A percentile compares a stretch with the other conserved stretches of the same genome.
phyloP scores from a whole-genome alignment of 441 rosid genomes.

The Bocquillonia castaneifolia region DNA sequence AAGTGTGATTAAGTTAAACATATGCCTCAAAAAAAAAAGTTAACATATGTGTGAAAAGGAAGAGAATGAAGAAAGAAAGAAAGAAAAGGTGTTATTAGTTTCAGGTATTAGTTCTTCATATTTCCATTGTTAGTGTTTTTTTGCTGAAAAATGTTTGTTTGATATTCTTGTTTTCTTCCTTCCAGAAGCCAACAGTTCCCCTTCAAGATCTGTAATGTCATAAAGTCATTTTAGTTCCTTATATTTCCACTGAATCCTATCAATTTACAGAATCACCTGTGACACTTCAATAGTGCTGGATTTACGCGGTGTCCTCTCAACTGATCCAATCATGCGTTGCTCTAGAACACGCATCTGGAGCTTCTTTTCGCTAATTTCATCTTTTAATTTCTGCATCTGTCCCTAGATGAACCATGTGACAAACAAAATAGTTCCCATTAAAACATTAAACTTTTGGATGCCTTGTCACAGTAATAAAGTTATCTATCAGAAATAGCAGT shows the following conservation, averaged over 20 bases:
- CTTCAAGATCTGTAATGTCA: not conserved
- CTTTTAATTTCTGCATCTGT: conserved; percentile 66
- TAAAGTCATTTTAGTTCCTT: not conserved
- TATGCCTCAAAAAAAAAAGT: too few relatives aligned
- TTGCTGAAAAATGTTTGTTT: too few relatives aligned
- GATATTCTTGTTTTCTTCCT: not conserved
- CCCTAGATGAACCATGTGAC: conserved; percentile 44
- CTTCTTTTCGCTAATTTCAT: conserved; percentile 79
- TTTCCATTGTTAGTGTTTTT: too few relatives aligned
- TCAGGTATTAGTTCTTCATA: too few relatives aligned
- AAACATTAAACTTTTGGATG: conserved; percentile 4
- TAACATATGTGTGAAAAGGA: too few relatives aligned
- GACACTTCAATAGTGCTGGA: conserved; percentile 54
- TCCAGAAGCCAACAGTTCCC: not conserved
- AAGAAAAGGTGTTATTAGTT: too few relatives aligned
- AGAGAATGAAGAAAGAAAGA: too few relatives aligned
- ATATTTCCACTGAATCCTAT: conserved; percentile 1
- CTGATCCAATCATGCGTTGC: conserved; percentile 70
- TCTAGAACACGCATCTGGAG: conserved; percentile 66
- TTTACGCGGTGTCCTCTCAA: conserved; percentile 41
- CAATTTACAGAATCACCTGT: conserved; percentile 43
- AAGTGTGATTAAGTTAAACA: too few relatives aligned
- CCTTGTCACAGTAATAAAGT: conserved; percentile 17
- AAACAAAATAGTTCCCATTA: conserved; percentile 18
- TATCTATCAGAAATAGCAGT: not conserved